Conservation (phyloP, 2,329 filamentous ascomycete genomes). For the Penicillium sp. region DNA sequence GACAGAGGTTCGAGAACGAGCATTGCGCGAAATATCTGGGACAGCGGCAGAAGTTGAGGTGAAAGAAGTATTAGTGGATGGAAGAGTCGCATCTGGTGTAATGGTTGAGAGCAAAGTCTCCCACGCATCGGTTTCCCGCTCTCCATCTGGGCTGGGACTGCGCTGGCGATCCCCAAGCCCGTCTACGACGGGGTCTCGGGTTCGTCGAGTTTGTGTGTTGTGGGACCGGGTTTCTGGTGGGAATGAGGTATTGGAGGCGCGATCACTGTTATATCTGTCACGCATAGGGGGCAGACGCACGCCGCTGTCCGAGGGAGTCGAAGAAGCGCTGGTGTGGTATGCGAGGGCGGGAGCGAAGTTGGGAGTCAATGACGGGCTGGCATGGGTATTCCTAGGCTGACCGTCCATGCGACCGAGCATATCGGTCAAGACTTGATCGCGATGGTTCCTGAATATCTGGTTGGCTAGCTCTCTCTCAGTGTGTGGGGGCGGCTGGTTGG, state of each 20-base stretch:
- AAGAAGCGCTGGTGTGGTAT: conserved; percentile 22
- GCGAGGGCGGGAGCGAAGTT: conserved; percentile 39
- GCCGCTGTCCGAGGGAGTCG: conserved; percentile 16
- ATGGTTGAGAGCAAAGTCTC: conserved; percentile 72
- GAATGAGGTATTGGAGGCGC: conserved; percentile 23
- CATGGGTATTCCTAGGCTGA: background rate
- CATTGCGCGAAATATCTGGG: conserved; percentile 21
- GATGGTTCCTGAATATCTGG: conserved; percentile 11
- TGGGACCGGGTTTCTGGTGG: conserved; percentile 15
- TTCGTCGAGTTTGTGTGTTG: conserved; percentile 17
- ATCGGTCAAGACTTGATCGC: conserved; percentile 28
- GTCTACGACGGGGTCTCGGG: conserved; percentile 42
- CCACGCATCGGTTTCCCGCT: conserved; percentile 56
- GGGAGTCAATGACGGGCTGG: conserved; percentile 30
- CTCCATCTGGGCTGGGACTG: conserved; percentile 60
- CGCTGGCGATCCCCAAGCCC: conserved; percentile 77
- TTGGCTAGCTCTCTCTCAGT: background rate
- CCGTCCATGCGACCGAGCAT: conserved; percentile 19
- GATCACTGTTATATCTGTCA: conserved; percentile 18
- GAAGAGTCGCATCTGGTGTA: conserved; percentile 69
- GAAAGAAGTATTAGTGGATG: conserved; percentile 75
- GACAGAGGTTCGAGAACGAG: conserved; percentile 27
- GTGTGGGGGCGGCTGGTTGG: background rate
- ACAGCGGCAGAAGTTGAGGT: conserved; percentile 45
- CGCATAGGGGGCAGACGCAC: conserved; percentile 21